A percentile compares a stretch with the other conserved stretches of the same genome.
These are phyloP conservation scores for Conticribra weissflogii DNA, from an alignment of 108 stramenopile species.

Conservation along the genomic window DNA sequence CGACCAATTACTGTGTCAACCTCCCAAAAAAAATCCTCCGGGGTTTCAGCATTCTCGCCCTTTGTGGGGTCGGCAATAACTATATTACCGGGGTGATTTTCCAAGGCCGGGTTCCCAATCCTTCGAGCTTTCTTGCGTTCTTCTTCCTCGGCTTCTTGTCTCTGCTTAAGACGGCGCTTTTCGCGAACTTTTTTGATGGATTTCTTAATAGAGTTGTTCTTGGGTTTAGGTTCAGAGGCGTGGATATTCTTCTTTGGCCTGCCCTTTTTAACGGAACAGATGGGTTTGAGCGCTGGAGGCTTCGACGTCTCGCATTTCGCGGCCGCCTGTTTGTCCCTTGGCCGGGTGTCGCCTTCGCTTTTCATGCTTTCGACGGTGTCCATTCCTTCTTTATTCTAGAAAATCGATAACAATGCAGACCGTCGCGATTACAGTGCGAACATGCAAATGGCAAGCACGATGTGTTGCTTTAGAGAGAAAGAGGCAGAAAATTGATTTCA, in stretches of 20 bases:
- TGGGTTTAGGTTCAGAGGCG: constrained; percentile 1
- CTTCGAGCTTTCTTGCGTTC: constrained; percentile 15
- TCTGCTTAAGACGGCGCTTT: constrained; percentile 16
- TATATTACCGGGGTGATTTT: constrained; percentile 23
- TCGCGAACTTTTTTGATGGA: constrained; percentile 41
- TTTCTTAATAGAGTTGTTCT: not conserved
- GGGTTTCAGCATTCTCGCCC: constrained; percentile 2
- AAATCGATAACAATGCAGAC: too few species aligned
- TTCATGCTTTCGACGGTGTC: too few species aligned
- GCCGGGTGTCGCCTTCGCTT: too few species aligned
- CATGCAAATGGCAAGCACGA: too few species aligned
- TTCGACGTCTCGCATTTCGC: too few species aligned
- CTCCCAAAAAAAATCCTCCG: constrained; percentile 52
- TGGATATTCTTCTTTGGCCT: not conserved
- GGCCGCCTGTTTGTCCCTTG: too few species aligned
- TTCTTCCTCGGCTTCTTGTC: constrained; percentile 15
- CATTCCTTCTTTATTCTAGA: too few species aligned
- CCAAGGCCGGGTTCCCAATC: constrained; percentile 2
- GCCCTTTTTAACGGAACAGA: not conserved
- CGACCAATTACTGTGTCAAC: constrained; percentile 44
- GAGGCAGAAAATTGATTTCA: too few species aligned
- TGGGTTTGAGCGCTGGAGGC: too few species aligned
- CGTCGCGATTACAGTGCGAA: too few species aligned
- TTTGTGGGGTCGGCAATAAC: constrained; percentile 10
- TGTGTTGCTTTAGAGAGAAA: too few species aligned